Conservation (phyloP, 2,329 filamentous ascomycete species). For the Fusarium sp. region DNA sequence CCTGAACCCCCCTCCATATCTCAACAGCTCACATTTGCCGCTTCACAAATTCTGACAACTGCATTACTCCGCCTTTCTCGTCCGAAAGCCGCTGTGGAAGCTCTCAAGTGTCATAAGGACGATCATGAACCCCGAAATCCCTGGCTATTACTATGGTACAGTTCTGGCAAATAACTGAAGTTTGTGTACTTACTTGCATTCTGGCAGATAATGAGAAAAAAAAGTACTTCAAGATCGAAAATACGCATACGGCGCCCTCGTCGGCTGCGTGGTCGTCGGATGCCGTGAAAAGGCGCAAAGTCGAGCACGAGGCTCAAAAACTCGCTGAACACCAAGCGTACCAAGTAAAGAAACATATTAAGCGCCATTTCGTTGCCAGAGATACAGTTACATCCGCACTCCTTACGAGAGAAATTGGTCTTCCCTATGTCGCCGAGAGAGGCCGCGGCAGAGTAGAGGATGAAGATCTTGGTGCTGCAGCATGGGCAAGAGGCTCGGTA, state of each 20-base stretch:
- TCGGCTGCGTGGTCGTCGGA: slow-evolving; percentile 65
- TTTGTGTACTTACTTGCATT: background rate
- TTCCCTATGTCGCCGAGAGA: slow-evolving; percentile 19
- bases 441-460: slow-evolving; percentile 37
- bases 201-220: slow-evolving; percentile 62
- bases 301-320: slow-evolving; percentile 51
- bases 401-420: slow-evolving; percentile 42
- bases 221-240: slow-evolving; percentile 75
- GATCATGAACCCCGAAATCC: slow-evolving; percentile 54
- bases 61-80: background rate
- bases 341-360: slow-evolving; percentile 51
- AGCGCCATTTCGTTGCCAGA: slow-evolving; percentile 47
- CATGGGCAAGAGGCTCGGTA: slow-evolving; percentile 52
- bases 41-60: background rate
- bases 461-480: slow-evolving; percentile 43
- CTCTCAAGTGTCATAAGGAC: background rate
- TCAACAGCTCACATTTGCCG: background rate
- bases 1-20: background rate
- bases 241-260: slow-evolving; percentile 61
- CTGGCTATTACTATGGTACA: slow-evolving; percentile 65
- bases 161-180: background rate
- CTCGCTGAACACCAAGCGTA: slow-evolving; percentile 42
- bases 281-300: slow-evolving; percentile 65
- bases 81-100: background rate
- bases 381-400: slow-evolving; percentile 47